These are phyloP conservation scores for Diatrype stigma DNA, from an alignment of 2,329 filamentous ascomycete species.

Conservation along the genomic window DNA sequence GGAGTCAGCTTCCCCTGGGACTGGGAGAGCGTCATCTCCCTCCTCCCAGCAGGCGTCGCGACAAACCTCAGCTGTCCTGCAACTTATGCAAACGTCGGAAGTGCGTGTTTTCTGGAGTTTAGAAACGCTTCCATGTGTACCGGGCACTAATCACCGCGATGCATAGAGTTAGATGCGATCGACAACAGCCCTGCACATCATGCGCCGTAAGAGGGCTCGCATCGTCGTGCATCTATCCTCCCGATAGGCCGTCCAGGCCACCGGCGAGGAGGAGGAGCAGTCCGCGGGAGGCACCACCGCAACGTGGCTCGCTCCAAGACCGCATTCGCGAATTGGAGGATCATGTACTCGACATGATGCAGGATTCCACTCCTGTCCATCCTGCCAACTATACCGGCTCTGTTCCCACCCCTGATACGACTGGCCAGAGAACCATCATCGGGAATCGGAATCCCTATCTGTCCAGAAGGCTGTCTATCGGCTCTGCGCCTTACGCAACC, in stretches of 20 bases:
- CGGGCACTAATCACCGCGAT: neutral
- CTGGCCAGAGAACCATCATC: neutral
- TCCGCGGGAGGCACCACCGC: neutral
- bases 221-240: conserved; percentile 16
- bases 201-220: conserved; percentile 9
- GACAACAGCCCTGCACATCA: conserved; percentile 15
- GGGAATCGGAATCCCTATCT: neutral
- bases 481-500: neutral
- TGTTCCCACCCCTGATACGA: neutral
- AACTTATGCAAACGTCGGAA: conserved; percentile 25
- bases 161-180: conserved; percentile 15
- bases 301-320: conserved; percentile 9
- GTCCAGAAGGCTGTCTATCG: no score
- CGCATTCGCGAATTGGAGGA: conserved; percentile 26
- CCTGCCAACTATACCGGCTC: conserved; percentile 3
- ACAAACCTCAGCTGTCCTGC: conserved; percentile 29
- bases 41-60: conserved; percentile 20
- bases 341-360: conserved; percentile 24
- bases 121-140: conserved; percentile 3
- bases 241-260: conserved; percentile 1
- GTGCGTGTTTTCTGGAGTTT: conserved; percentile 15
- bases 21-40: conserved; percentile 6
- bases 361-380: neutral
- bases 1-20: no score
- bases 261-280: conserved; percentile 1